These are phyloP conservation scores for Neonectria hederae DNA, from an alignment of 2,329 filamentous ascomycete species.

Conservation along the genomic window DNA sequence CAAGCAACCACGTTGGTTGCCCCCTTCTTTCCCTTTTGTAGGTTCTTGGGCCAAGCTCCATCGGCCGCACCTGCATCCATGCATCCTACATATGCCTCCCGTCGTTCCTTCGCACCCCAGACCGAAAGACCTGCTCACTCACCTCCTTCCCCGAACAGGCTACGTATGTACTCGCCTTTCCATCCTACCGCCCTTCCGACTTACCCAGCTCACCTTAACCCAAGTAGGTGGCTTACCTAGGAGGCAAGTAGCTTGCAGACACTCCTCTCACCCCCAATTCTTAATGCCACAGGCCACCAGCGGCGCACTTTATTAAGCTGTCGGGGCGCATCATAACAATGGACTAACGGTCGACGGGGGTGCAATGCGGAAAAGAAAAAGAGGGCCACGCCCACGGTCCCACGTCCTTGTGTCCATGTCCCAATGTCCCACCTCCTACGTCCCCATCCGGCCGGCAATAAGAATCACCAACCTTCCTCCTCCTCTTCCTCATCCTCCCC, in stretches of 20 bases:
- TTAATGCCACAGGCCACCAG: constrained; percentile 16
- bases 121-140: not conserved
- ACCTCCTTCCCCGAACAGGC: not conserved
- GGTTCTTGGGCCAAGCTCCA: constrained; percentile 4
- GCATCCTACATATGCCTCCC: constrained; percentile 2
- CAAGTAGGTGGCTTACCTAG: not conserved
- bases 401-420: constrained; percentile 33
- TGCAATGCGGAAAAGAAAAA: constrained; percentile 35
- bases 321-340: constrained; percentile 39
- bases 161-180: not conserved
- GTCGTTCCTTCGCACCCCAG: constrained; percentile 9
- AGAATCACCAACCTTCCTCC: constrained; percentile 45
- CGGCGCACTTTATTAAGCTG: constrained; percentile 39
- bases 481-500: constrained; percentile 36
- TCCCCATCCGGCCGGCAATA: constrained; percentile 43
- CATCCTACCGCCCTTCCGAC: not conserved
- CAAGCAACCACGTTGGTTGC: not conserved
- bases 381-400: constrained; percentile 40
- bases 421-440: constrained; percentile 38
- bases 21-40: constrained; percentile 4
- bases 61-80: constrained; percentile 12
- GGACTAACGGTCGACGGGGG: constrained; percentile 39
- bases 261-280: not conserved
- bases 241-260: not conserved
- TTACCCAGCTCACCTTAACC: not conserved